Conservation (phyloP, 2,329 filamentous ascomycete genomes). For the Penicillium olsonii region DNA sequence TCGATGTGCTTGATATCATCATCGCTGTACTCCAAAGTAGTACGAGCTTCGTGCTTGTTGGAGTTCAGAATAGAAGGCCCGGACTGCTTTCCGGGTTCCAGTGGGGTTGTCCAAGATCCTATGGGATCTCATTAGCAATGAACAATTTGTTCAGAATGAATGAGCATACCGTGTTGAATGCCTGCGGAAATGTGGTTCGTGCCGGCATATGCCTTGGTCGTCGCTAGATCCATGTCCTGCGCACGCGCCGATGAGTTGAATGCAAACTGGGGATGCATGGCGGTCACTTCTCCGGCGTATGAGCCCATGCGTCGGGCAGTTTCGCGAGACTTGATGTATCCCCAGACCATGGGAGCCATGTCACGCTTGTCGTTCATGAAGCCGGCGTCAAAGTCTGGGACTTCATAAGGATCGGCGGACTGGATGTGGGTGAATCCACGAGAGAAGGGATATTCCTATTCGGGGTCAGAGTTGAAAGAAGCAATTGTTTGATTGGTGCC, state of each 20-base stretch:
- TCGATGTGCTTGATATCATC: constrained; percentile 60
- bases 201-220: constrained; percentile 74
- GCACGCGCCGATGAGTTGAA: constrained; percentile 70
- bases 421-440: constrained; percentile 71
- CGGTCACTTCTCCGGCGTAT: constrained; percentile 71
- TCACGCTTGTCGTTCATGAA: constrained; percentile 86
- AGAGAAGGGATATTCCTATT: constrained; percentile 69
- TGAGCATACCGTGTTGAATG: constrained; percentile 64
- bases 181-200: constrained; percentile 70
- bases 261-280: constrained; percentile 69
- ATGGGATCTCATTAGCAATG: neutral
- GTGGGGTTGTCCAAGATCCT: constrained; percentile 63
- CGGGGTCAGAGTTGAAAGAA: neutral
- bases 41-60: constrained; percentile 61
- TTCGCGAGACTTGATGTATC: constrained; percentile 79
- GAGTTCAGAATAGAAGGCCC: constrained; percentile 60
- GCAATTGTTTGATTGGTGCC: neutral
- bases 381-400: constrained; percentile 75
- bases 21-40: constrained; percentile 67
- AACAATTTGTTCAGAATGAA: neutral
- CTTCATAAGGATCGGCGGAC: constrained; percentile 71
- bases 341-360: constrained; percentile 84
- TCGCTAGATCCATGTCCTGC: constrained; percentile 71
- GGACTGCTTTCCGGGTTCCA: constrained; percentile 57
- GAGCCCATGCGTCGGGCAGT: constrained; percentile 76